Percentiles rank a stretch among this genome's conserved stretches.
phyloP scores from a whole-genome alignment of 257 asterid species.

The Solanum bulbocastanum region DNA sequence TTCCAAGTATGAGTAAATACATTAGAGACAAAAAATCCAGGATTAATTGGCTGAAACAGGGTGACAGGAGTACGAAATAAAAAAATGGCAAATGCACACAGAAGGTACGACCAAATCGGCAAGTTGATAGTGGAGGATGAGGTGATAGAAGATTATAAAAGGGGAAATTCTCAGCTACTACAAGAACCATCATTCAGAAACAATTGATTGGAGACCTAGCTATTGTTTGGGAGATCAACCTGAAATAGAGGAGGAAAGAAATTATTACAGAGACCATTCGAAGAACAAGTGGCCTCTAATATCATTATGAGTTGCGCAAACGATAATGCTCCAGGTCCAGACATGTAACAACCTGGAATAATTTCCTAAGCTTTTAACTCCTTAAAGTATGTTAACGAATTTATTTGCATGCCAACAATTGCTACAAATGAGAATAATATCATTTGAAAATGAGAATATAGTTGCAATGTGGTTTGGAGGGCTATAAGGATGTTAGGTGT shows the following conservation, averaged over 20 bases:
- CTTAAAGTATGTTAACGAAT: neutral
- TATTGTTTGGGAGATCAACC: neutral
- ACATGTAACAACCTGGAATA: neutral
- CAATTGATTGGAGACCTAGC: neutral
- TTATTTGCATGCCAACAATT: neutral
- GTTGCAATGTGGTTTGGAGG: neutral
- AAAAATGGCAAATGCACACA: neutral
- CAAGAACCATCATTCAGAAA: neutral
- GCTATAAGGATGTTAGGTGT: neutral
- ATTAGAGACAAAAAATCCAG: neutral
- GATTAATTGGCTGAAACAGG: neutral
- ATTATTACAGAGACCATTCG: neutral
- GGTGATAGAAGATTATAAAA: neutral
- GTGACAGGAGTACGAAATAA: neutral
- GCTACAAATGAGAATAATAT: neutral
- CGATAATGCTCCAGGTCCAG: neutral
- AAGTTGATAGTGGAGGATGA: neutral
- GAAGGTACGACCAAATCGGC: neutral
- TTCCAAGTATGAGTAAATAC: neutral
- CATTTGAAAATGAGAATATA: neutral
- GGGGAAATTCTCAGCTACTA: neutral
- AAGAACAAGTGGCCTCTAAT: neutral
- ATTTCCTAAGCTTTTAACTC: neutral
- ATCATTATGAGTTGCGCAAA: neutral
- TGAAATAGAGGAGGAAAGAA: neutral